Conservation (phyloP, 768 basidiomycete genomes). For the Pholiota conissans region DNA sequence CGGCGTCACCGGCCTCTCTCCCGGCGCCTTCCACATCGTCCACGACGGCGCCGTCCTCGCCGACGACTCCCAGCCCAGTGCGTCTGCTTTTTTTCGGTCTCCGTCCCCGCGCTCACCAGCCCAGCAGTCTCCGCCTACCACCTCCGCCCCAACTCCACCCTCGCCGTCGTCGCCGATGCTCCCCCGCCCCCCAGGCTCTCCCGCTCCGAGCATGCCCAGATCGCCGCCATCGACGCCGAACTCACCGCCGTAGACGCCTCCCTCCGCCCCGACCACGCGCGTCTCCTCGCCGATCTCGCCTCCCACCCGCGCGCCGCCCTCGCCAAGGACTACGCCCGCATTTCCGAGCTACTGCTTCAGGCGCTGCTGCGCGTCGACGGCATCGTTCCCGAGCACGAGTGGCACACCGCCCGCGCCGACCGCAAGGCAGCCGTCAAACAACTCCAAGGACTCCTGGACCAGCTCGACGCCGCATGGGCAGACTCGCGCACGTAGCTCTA, state of each 20-base stretch:
- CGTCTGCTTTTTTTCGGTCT: slow-evolving; percentile 24
- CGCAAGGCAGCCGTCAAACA: slow-evolving; percentile 86
- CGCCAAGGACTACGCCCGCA: slow-evolving; percentile 46
- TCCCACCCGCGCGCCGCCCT: slow-evolving; percentile 14
- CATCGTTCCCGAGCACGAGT: slow-evolving; percentile 68
- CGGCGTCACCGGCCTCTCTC: slow-evolving; percentile 71
- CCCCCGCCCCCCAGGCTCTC: slow-evolving; percentile 22
- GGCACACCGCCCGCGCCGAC: slow-evolving; percentile 76
- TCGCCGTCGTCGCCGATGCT: slow-evolving; percentile 57
- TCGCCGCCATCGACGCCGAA: slow-evolving; percentile 57
- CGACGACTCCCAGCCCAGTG: slow-evolving; percentile 70
- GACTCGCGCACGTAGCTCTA: slow-evolving; percentile 15
- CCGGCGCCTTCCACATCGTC: slow-evolving; percentile 79
- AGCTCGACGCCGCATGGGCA: slow-evolving; percentile 72
- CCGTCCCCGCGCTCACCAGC: slow-evolving; percentile 3
- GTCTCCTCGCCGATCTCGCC: slow-evolving; percentile 20
- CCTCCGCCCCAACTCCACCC: slow-evolving; percentile 64
- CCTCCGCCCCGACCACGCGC: slow-evolving; percentile 17
- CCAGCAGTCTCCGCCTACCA: slow-evolving; percentile 75
- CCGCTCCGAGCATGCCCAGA: slow-evolving; percentile 50
- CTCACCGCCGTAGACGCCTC: slow-evolving; percentile 46
- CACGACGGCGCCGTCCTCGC: slow-evolving; percentile 90
- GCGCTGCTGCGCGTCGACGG: slow-evolving; percentile 86
- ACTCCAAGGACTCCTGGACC: slow-evolving; percentile 81
- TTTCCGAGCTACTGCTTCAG: slow-evolving; percentile 85